phyloP scores from a whole-genome alignment of 2,329 filamentous ascomycete species.

The Fusarium continuum region DNA sequence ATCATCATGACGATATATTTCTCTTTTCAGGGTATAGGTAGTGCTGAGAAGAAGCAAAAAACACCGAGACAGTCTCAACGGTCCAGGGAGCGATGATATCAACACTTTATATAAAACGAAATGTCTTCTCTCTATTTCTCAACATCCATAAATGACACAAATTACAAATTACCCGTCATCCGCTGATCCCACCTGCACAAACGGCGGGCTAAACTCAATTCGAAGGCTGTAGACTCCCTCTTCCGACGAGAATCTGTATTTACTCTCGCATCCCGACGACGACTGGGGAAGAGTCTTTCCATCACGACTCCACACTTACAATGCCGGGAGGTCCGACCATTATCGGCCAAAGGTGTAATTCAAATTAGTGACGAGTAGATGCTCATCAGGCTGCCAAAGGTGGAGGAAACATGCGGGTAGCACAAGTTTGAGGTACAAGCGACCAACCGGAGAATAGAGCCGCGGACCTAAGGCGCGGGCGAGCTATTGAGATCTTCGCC shows the following conservation, averaged over 20 bases:
- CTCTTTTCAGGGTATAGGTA: not conserved
- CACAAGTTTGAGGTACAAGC: not conserved
- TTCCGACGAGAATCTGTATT: not conserved
- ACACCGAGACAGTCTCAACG: not conserved
- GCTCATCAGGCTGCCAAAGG: not conserved
- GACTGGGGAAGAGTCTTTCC: not conserved
- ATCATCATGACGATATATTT: constrained; percentile 30
- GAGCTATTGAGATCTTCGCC: constrained; percentile 39
- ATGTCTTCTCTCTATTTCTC: not conserved
- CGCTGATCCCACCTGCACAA: constrained; percentile 11
- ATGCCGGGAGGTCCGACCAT: constrained; percentile 6
- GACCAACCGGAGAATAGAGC: constrained; percentile 28
- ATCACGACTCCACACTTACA: not conserved
- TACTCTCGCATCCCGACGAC: not conserved
- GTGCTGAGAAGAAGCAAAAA: constrained; percentile 8
- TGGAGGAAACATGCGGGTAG: no score
- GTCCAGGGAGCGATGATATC: constrained; percentile 10
- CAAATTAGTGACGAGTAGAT: constrained; percentile 3
- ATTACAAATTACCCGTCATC: constrained; percentile 26
- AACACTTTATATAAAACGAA: constrained; percentile 25
- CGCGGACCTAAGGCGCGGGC: constrained; percentile 15
- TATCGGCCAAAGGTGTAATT: not conserved
- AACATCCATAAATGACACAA: not conserved
- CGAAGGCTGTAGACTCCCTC: not conserved
- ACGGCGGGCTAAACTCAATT: not conserved